phyloP scores from a whole-genome alignment of 306 rosid genomes.

The Casuarina equisetifolia region DNA sequence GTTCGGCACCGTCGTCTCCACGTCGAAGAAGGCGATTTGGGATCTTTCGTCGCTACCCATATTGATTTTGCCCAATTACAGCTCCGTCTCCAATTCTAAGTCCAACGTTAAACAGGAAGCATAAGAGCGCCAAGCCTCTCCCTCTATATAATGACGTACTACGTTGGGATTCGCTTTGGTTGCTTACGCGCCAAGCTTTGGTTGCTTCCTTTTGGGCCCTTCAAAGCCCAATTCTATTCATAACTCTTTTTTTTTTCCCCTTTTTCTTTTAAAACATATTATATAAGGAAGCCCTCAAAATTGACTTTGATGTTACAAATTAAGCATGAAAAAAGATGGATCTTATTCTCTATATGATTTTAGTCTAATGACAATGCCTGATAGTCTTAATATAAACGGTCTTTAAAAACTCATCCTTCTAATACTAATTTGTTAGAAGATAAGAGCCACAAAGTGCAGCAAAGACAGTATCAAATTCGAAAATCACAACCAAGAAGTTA shows the following conservation, averaged over 20 bases:
- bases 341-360: too few relatives aligned
- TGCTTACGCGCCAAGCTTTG: neutral
- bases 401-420: too few relatives aligned
- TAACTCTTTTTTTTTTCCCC: neutral
- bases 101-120: slow-evolving; percentile 1
- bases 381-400: too few relatives aligned
- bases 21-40: slow-evolving; percentile 87
- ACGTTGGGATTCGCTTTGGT: slow-evolving; percentile 3
- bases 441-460: neutral
- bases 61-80: neutral
- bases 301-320: too few relatives aligned
- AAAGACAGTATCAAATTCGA: slow-evolving; percentile 15
- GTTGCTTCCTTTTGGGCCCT: neutral
- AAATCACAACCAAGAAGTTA: slow-evolving; percentile 21
- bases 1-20: slow-evolving; percentile 85
- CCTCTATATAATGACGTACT: neutral
- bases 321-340: too few relatives aligned
- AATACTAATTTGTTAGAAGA: too few relatives aligned
- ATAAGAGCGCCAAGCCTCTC: slow-evolving; percentile 18
- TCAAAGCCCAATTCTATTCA: neutral
- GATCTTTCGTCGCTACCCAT: slow-evolving; percentile 52
- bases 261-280: too few relatives aligned
- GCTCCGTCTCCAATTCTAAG: neutral
- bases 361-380: too few relatives aligned
- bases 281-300: too few relatives aligned